Percentiles rank a stretch among this genome's conserved stretches.
These are phyloP conservation scores for Zoysia japonica DNA, from an alignment of 176 grass and related monocot species.

Conservation along the genomic window DNA sequence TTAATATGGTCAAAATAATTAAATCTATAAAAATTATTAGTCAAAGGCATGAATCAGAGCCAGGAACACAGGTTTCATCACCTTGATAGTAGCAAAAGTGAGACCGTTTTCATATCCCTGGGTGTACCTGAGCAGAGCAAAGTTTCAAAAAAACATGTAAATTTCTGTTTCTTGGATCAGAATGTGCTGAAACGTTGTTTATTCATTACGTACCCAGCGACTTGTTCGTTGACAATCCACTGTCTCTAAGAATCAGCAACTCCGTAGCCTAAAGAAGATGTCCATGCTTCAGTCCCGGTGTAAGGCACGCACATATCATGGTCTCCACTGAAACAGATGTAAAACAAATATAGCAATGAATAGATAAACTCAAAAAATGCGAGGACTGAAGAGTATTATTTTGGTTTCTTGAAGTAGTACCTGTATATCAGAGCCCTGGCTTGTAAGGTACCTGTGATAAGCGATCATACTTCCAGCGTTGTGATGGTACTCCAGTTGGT, in stretches of 20 bases:
- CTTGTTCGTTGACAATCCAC: conserved; percentile 68
- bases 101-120: conserved; percentile 78
- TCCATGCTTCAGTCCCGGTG: conserved; percentile 87
- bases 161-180: not conserved
- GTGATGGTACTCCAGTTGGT: conserved; percentile 43
- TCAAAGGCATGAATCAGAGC: not conserved
- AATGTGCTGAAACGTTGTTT: not conserved
- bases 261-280: conserved; percentile 65
- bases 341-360: conserved; percentile 7
- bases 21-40: too few relatives aligned
- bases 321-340: conserved; percentile 66
- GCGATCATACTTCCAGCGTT: conserved; percentile 93
- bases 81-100: conserved; percentile 92
- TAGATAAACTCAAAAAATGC: not conserved
- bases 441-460: conserved; percentile 90
- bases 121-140: conserved; percentile 64
- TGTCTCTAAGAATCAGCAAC: conserved; percentile 74
- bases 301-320: conserved; percentile 96
- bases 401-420: conserved; percentile 28
- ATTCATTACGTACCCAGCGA: conserved; percentile 66
- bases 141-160: not conserved
- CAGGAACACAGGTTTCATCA: conserved; percentile 26
- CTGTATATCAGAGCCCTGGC: conserved; percentile 82
- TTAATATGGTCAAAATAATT: too few relatives aligned
- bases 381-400: not conserved